Conservation (phyloP, 768 basidiomycete species). For the Kwoniella europaea region DNA sequence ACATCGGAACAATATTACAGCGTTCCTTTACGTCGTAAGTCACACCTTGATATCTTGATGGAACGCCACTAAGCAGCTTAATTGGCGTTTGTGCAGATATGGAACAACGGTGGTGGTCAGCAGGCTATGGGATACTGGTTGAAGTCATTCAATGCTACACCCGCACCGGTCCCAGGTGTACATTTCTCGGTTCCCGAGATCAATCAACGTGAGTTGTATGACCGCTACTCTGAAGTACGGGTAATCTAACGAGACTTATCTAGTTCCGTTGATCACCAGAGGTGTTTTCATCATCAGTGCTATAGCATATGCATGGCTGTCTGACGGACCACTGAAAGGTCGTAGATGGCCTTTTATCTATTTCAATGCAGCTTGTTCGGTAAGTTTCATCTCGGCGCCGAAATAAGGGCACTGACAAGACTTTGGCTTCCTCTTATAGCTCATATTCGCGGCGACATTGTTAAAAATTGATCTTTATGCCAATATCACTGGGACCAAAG, state of each 20-base stretch:
- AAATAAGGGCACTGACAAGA: neutral
- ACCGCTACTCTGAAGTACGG: too few relatives aligned
- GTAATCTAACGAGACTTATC: too few relatives aligned
- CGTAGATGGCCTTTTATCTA: conserved; percentile 40
- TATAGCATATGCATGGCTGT: conserved; percentile 34
- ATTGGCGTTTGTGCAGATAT: conserved; percentile 19
- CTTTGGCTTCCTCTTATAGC: neutral
- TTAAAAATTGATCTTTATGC: conserved; percentile 25
- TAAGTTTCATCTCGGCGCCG: neutral
- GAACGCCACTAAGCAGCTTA: neutral
- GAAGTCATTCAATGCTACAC: conserved; percentile 38
- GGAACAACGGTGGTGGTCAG: conserved; percentile 33
- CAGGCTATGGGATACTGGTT: conserved; percentile 40
- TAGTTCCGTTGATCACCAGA: conserved; percentile 28
- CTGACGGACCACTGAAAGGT: conserved; percentile 41
- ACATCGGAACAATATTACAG: conserved; percentile 1
- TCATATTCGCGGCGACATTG: conserved; percentile 26
- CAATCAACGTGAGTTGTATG: conserved; percentile 31
- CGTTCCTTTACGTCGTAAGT: conserved; percentile 28
- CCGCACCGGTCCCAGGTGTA: conserved; percentile 29
- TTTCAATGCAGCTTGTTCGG: conserved; percentile 1
- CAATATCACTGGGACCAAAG: conserved; percentile 22
- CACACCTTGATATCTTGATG: too few relatives aligned
- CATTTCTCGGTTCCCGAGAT: conserved; percentile 38
- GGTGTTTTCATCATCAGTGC: conserved; percentile 36